Percentiles rank a stretch among this genome's conserved stretches.
These are phyloP conservation scores for Panaeolus cyanescens DNA, from an alignment of 768 basidiomycete species.

Conservation along the genomic window DNA sequence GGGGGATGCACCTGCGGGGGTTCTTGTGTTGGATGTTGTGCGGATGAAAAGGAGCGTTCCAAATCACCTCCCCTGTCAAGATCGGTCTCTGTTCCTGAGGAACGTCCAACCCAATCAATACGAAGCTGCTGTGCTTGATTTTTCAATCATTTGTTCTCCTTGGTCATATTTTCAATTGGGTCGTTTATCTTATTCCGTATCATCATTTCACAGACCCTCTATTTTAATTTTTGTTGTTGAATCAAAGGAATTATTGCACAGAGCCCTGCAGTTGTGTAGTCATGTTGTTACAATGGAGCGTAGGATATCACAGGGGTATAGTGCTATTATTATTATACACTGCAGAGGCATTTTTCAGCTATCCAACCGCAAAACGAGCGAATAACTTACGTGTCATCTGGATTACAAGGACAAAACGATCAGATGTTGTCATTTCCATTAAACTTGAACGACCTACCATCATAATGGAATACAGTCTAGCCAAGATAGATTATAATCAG, in stretches of 20 bases:
- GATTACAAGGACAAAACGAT: neutral
- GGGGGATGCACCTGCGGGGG: conserved; percentile 58
- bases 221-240: neutral
- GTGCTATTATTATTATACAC: conserved; percentile 31
- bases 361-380: neutral
- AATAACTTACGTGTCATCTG: conserved; percentile 64
- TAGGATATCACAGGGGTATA: conserved; percentile 4
- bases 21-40: conserved; percentile 57
- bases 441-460: conserved; percentile 49
- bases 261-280: neutral
- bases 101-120: neutral
- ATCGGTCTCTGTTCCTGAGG: neutral
- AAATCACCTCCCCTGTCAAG: neutral
- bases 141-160: neutral
- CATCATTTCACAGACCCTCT: neutral
- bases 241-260: neutral
- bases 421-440: neutral
- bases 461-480: conserved; percentile 81
- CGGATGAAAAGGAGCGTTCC: conserved; percentile 18
- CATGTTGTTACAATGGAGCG: neutral
- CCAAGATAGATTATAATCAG: conserved; percentile 5
- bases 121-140: conserved; percentile 3
- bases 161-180: neutral
- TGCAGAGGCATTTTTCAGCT: conserved; percentile 13
- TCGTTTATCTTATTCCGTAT: neutral